Evolutionary conservation across 2,329 filamentous ascomycete species (phyloP).

Genomic region (Cadophora malorum): DNA sequence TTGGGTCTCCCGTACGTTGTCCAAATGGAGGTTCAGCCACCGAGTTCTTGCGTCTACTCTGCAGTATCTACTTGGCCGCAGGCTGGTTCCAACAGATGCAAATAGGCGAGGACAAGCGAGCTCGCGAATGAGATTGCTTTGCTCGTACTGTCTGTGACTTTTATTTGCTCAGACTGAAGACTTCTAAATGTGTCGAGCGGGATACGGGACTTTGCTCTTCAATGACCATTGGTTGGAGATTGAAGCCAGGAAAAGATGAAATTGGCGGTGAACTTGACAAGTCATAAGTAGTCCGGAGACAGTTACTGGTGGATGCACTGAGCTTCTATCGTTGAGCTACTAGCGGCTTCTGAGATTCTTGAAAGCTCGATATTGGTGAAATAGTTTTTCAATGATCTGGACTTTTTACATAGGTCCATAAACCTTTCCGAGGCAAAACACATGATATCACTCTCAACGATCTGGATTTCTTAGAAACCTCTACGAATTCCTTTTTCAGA

Average conservation of each 20-base stretch:
- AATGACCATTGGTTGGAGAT: not conserved
- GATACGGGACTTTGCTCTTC: not conserved
- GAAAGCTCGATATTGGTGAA: no score
- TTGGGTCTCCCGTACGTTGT: not conserved
- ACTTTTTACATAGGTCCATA: no score
- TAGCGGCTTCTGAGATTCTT: no score
- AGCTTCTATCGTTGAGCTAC: no score
- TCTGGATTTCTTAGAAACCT: no score
- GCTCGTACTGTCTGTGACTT: not conserved
- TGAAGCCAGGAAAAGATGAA: not conserved
- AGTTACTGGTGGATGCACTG: not conserved
- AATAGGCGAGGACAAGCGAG: not conserved
- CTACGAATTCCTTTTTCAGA: no score
- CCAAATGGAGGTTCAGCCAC: not conserved
- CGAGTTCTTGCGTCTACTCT: not conserved
- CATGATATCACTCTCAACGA: no score
- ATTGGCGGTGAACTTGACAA: not conserved
- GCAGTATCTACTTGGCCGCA: not conserved
- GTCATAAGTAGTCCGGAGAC: not conserved
- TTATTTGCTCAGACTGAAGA: not conserved
- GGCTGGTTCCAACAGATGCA: not conserved
- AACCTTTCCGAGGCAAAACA: no score
- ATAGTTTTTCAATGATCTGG: no score
- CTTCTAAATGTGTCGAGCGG: not conserved
- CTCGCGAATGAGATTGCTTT: not conserved